phyloP scores from a whole-genome alignment of 1,284 basidiomycete genomes.

The Anthracocystis panici-leucophaei region DNA sequence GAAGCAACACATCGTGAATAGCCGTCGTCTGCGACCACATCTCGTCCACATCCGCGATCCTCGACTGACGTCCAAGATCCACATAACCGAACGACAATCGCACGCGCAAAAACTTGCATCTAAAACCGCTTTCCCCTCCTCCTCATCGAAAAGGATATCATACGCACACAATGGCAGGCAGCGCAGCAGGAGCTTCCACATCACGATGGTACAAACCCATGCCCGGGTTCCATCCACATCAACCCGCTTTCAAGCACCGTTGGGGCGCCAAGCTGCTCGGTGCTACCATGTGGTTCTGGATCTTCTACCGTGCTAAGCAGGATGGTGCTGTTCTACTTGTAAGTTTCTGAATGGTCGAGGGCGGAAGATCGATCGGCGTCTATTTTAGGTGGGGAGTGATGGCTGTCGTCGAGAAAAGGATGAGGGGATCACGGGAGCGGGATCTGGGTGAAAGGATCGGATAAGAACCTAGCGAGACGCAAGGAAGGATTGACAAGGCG shows the following conservation, averaged over 20 bases:
- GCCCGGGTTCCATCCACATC: constrained; percentile 65
- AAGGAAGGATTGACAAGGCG: no score
- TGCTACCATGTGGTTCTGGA: constrained; percentile 69
- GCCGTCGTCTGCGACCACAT: not conserved
- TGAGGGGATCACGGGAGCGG: no score
- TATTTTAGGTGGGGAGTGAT: not conserved
- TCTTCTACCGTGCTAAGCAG: constrained; percentile 67
- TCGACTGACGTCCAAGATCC: no score
- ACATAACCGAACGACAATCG: no score
- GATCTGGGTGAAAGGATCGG: no score
- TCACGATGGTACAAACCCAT: constrained; percentile 62
- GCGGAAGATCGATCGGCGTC: no score
- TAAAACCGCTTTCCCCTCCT: no score
- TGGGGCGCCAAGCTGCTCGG: constrained; percentile 65
- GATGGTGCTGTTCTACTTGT: constrained; percentile 68
- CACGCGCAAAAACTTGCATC: no score
- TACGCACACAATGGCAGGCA: constrained; percentile 27
- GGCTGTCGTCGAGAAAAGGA: not conserved
- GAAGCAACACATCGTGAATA: constrained; percentile 3
- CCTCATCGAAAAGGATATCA: not conserved
- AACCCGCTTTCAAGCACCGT: constrained; percentile 63
- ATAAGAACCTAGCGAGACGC: no score
- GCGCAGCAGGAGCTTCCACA: constrained; percentile 22
- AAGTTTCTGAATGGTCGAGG: constrained; percentile 24
- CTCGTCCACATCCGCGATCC: no score